phyloP scores from a whole-genome alignment of 371 early-diverging fungal species.

The Lichtheimia ornata region DNA sequence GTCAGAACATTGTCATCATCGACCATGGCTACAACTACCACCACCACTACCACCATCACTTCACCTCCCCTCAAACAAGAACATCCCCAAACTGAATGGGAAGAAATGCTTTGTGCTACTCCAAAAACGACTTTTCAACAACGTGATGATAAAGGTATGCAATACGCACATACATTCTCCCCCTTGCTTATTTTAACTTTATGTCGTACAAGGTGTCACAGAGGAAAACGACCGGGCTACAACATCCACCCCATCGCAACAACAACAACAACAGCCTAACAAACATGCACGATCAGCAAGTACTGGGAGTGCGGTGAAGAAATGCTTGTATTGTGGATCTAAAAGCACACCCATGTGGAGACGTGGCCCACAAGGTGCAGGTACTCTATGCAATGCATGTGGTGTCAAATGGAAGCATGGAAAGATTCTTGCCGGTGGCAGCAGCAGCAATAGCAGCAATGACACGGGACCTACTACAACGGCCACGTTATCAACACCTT shows the following conservation, averaged over 20 bases:
- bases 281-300: background rate
- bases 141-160: conserved; percentile 8
- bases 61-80: background rate
- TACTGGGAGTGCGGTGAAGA: conserved; percentile 22
- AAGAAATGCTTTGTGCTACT: conserved; percentile 7
- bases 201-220: background rate
- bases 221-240: background rate
- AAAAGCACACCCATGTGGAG: conserved; percentile 89
- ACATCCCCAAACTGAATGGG: conserved; percentile 5
- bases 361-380: conserved; percentile 77
- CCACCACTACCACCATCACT: background rate
- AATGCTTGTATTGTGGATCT: conserved; percentile 75
- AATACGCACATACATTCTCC: background rate
- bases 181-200: conserved; percentile 1
- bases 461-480: background rate
- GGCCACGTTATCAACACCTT: background rate
- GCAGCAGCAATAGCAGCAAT: conserved; percentile 83
- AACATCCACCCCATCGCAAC: too few species aligned
- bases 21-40: background rate
- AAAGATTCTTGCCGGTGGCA: conserved; percentile 62
- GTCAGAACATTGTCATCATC: background rate
- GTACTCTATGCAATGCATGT: conserved; percentile 87
- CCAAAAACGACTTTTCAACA: background rate
- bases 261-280: background rate
- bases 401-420: conserved; percentile 88